phyloP scores from a whole-genome alignment of 2,329 filamentous ascomycete genomes.

The Penicillium freii region DNA sequence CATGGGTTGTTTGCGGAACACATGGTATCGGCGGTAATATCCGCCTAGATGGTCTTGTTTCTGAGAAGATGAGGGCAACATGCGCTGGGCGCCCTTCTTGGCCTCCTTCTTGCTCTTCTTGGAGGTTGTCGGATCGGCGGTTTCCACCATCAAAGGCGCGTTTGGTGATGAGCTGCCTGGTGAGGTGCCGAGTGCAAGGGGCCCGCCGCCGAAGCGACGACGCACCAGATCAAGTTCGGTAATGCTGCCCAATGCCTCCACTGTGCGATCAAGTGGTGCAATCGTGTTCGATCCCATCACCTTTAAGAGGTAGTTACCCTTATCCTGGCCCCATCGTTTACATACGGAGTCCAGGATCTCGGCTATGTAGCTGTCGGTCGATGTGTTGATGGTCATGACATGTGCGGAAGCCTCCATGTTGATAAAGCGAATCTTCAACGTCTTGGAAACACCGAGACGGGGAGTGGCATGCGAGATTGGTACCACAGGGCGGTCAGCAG shows the following conservation, averaged over 20 bases:
- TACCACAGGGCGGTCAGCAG: conserved; percentile 48
- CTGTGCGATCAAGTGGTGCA: conserved; percentile 62
- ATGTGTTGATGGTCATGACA: conserved; percentile 56
- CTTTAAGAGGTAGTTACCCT: conserved; percentile 62
- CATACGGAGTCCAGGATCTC: conserved; percentile 64
- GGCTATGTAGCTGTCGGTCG: conserved; percentile 66
- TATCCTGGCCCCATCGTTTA: conserved; percentile 62
- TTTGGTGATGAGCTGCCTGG: conserved; percentile 63
- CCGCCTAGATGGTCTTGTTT: conserved; percentile 48
- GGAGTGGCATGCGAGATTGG: conserved; percentile 50
- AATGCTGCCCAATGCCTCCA: conserved; percentile 61
- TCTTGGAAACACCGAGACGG: conserved; percentile 58
- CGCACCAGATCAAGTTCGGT: conserved; percentile 62
- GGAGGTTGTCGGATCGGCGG: conserved; percentile 22
- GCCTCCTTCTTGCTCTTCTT: conserved; percentile 44
- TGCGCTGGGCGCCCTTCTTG: conserved; percentile 36
- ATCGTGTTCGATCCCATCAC: conserved; percentile 63
- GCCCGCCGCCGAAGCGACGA: conserved; percentile 61
- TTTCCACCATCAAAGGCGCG: conserved; percentile 59
- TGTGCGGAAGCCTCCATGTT: conserved; percentile 58
- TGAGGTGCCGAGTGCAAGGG: conserved; percentile 56
- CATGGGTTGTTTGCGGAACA: conserved; percentile 64
- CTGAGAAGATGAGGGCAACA: conserved; percentile 49
- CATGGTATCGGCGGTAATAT: conserved; percentile 62
- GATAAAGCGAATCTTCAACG: conserved; percentile 59